Conservation (phyloP, 345 rosid species). For the Corchorus capsularis region DNA sequence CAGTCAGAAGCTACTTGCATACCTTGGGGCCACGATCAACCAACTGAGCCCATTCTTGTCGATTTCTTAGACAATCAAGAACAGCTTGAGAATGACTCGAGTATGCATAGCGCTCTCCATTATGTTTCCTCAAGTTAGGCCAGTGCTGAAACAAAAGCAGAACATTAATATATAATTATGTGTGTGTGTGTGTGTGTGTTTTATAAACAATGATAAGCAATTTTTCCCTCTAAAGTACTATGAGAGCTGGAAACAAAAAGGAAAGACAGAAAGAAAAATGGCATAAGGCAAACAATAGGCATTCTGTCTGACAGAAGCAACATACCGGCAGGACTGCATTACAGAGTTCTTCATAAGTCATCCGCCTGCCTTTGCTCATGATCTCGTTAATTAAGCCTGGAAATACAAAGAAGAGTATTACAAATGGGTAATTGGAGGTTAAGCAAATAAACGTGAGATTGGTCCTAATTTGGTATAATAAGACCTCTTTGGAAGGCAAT, state of each 20-base stretch:
- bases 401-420: slow-evolving; percentile 7
- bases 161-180: neutral
- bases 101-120: slow-evolving; percentile 98
- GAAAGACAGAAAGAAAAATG: slow-evolving; percentile 5
- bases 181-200: no score
- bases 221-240: neutral
- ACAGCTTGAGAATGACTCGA: slow-evolving; percentile 98
- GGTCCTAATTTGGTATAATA: neutral
- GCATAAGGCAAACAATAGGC: slow-evolving; percentile 13
- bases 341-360: slow-evolving; percentile 94
- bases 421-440: neutral
- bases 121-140: slow-evolving; percentile 96
- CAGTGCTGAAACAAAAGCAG: slow-evolving; percentile 71
- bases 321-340: slow-evolving; percentile 92
- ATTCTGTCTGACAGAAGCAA: slow-evolving; percentile 10
- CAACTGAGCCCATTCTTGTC: slow-evolving; percentile 95
- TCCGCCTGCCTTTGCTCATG: slow-evolving; percentile 91
- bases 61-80: slow-evolving; percentile 95
- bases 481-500: neutral
- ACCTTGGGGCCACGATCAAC: slow-evolving; percentile 99
- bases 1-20: slow-evolving; percentile 7
- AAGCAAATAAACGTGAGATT: neutral
- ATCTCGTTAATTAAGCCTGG: slow-evolving; percentile 85
- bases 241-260: slow-evolving; percentile 9
- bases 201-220: neutral